Conservation (phyloP, 352 stramenopile genomes). For the Peronospora farinosa region DNA sequence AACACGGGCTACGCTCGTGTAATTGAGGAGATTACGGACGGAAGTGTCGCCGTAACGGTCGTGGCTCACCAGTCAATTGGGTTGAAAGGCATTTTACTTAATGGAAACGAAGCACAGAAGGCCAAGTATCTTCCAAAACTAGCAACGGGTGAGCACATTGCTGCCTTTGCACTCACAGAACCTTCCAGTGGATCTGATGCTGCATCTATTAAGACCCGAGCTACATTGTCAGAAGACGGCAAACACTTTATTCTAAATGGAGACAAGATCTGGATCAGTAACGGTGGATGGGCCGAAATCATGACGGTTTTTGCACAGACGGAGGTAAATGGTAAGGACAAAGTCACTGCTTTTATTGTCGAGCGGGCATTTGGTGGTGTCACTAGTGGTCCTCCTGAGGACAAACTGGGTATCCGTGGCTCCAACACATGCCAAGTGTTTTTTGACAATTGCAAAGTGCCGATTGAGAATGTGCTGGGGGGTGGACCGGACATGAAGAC, state of each 20-base stretch:
- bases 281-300: constrained; percentile 92
- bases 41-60: constrained; percentile 70
- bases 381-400: constrained; percentile 88
- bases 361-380: constrained; percentile 90
- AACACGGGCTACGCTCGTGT: constrained; percentile 84
- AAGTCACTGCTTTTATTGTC: constrained; percentile 97
- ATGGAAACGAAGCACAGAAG: constrained; percentile 80
- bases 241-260: constrained; percentile 90
- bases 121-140: constrained; percentile 86
- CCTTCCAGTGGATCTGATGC: constrained; percentile 88
- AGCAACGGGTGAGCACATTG: constrained; percentile 82
- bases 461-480: constrained; percentile 87
- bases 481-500: constrained; percentile 69
- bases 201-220: constrained; percentile 86
- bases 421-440: constrained; percentile 95
- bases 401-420: constrained; percentile 95
- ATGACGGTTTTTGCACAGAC: constrained; percentile 97
- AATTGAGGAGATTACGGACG: constrained; percentile 81
- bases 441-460: constrained; percentile 94
- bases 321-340: constrained; percentile 93
- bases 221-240: constrained; percentile 86
- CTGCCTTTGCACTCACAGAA: constrained; percentile 87
- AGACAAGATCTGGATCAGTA: constrained; percentile 97
- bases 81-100: constrained; percentile 84
- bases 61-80: constrained; percentile 87